Evolutionary conservation across 768 basidiomycete species (phyloP).

Genomic region (Leccinum rimulosum): DNA sequence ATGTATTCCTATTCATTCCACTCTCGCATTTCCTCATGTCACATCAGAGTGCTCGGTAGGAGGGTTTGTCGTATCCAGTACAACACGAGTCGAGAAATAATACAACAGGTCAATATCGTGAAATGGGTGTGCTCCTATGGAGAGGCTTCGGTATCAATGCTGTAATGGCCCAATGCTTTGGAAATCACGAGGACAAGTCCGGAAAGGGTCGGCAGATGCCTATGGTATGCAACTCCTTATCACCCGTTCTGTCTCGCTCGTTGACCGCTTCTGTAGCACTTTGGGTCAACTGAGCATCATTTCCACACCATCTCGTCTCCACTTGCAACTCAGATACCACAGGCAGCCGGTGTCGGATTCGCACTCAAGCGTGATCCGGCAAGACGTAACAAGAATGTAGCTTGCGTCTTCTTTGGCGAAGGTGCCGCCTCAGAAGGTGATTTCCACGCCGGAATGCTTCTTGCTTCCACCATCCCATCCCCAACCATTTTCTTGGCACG

Average conservation of each 20-base stretch:
- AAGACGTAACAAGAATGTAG: constrained; percentile 68
- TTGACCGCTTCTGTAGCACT: constrained; percentile 56
- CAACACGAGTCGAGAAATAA: background rate
- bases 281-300: constrained; percentile 79
- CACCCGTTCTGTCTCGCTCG: background rate
- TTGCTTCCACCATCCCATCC: constrained; percentile 73
- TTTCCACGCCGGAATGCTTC: constrained; percentile 87
- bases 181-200: constrained; percentile 74
- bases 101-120: constrained; percentile 79
- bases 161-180: constrained; percentile 92
- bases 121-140: constrained; percentile 89
- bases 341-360: constrained; percentile 91
- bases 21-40: constrained; percentile 10
- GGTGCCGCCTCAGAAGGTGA: constrained; percentile 94
- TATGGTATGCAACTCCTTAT: constrained; percentile 50
- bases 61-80: background rate
- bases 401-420: constrained; percentile 91
- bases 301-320: constrained; percentile 95
- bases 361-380: constrained; percentile 77
- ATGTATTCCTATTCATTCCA: constrained; percentile 28
- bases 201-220: constrained; percentile 94
- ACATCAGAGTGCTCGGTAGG: constrained; percentile 67
- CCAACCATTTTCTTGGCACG: constrained; percentile 74
- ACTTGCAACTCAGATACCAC: constrained; percentile 91
- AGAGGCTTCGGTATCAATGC: constrained; percentile 75